Conservation (phyloP, 257 asterid genomes). For the Oldenlandia corymbosa region DNA sequence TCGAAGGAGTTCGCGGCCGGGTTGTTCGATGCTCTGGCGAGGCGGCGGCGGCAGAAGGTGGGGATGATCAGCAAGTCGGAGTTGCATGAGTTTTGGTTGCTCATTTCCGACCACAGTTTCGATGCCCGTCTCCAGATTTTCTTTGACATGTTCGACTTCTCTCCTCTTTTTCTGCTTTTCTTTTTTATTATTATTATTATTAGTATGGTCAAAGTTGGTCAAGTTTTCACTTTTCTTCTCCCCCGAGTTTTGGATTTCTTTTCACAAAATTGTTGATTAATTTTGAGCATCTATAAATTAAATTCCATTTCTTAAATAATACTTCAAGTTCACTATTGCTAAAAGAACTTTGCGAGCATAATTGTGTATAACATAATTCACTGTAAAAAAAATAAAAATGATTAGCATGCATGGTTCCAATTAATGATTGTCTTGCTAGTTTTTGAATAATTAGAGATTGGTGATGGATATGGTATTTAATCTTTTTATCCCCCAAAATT, state of each 20-base stretch:
- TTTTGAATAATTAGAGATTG: neutral
- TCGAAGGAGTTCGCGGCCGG: slow-evolving; percentile 87
- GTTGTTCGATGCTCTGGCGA: slow-evolving; percentile 68
- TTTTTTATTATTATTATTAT: neutral
- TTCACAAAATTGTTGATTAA: neutral
- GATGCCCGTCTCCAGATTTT: slow-evolving; percentile 94
- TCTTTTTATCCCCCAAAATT: too few relatives aligned
- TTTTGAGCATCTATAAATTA: too few relatives aligned
- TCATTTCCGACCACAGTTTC: slow-evolving; percentile 78
- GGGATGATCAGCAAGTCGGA: slow-evolving; percentile 61
- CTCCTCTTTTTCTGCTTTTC: neutral
- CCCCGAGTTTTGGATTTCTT: neutral
- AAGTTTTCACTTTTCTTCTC: too few relatives aligned
- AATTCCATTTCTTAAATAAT: too few relatives aligned
- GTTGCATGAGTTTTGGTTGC: slow-evolving; percentile 81
- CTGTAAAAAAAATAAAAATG: too few relatives aligned
- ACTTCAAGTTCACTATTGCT: too few relatives aligned
- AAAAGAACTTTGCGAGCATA: too few relatives aligned
- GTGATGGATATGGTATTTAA: too few relatives aligned
- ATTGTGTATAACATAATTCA: too few relatives aligned
- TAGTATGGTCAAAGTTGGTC: neutral
- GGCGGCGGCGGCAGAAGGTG: slow-evolving; percentile 63
- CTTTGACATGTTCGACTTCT: slow-evolving; percentile 91
- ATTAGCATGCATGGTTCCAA: neutral
- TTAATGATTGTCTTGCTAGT: neutral